phyloP scores from a whole-genome alignment of 2,329 filamentous ascomycete genomes.

The Hirsutella thompsonii region DNA sequence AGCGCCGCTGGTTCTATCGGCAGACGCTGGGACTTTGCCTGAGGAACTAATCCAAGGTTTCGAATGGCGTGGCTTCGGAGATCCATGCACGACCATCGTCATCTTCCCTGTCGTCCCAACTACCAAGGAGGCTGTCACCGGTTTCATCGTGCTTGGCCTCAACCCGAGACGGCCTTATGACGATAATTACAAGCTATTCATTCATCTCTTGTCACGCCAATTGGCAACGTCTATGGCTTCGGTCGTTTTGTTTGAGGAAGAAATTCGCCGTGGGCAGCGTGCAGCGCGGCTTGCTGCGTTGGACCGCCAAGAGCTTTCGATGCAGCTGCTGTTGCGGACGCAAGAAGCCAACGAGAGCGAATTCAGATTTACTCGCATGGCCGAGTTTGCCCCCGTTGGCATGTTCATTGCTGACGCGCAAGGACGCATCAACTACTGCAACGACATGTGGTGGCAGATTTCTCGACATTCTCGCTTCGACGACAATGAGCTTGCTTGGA shows the following conservation, averaged over 20 bases:
- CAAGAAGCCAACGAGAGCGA: slow-evolving; percentile 55
- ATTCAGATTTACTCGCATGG: slow-evolving; percentile 71
- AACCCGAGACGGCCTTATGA: slow-evolving; percentile 72
- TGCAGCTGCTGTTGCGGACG: slow-evolving; percentile 56
- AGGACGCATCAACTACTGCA: slow-evolving; percentile 66
- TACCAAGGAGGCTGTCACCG: slow-evolving; percentile 56
- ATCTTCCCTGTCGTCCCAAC: slow-evolving; percentile 71
- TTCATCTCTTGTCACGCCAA: slow-evolving; percentile 62
- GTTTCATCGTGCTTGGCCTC: slow-evolving; percentile 66
- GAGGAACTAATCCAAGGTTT: slow-evolving; percentile 51
- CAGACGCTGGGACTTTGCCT: slow-evolving; percentile 55
- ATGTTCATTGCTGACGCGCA: slow-evolving; percentile 69
- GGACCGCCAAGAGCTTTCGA: slow-evolving; percentile 64
- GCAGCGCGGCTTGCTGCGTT: slow-evolving; percentile 63
- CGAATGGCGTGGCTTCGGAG: slow-evolving; percentile 57
- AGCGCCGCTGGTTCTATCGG: slow-evolving; percentile 53
- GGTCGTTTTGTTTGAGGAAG: slow-evolving; percentile 72
- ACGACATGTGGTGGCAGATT: slow-evolving; percentile 67
- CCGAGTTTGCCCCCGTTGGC: slow-evolving; percentile 70
- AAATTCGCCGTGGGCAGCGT: slow-evolving; percentile 61
- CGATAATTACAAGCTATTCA: slow-evolving; percentile 66
- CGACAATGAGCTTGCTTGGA: slow-evolving; percentile 52
- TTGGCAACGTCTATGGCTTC: slow-evolving; percentile 70
- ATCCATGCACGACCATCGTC: slow-evolving; percentile 57
- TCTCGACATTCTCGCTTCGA: slow-evolving; percentile 50